Evolutionary conservation across 2,329 filamentous ascomycete species (phyloP).

Genomic region (Diaporthe destruens): DNA sequence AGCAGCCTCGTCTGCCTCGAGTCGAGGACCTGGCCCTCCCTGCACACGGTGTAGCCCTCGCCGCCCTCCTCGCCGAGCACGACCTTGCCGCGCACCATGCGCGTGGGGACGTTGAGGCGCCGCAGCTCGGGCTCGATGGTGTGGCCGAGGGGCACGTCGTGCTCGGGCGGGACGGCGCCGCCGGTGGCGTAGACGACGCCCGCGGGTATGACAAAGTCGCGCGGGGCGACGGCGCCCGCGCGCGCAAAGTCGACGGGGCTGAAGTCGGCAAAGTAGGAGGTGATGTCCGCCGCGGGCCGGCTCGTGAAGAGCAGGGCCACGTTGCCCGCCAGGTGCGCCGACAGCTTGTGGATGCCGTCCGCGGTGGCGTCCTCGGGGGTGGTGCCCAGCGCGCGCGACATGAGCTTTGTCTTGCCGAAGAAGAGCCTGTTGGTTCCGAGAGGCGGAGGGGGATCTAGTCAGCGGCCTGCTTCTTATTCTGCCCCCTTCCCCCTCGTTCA

Average conservation of each 20-base stretch:
- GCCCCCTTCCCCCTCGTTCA: background rate
- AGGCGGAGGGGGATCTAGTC: slow-evolving; percentile 7
- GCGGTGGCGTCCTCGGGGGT: slow-evolving; percentile 83
- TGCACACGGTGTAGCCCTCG: slow-evolving; percentile 81
- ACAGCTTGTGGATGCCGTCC: slow-evolving; percentile 79
- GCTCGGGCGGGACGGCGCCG: slow-evolving; percentile 81
- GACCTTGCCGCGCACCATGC: slow-evolving; percentile 89
- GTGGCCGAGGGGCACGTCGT: slow-evolving; percentile 90
- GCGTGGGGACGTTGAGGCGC: slow-evolving; percentile 89
- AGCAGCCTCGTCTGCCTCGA: slow-evolving; percentile 92
- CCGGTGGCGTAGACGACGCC: slow-evolving; percentile 86
- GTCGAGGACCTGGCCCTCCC: slow-evolving; percentile 86
- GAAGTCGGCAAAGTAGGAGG: slow-evolving; percentile 79
- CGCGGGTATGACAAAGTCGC: slow-evolving; percentile 83
- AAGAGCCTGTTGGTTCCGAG: slow-evolving; percentile 74
- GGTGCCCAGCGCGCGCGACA: slow-evolving; percentile 92
- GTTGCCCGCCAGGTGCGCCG: slow-evolving; percentile 79
- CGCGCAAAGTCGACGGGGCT: slow-evolving; percentile 89
- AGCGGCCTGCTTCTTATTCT: slow-evolving; percentile 33
- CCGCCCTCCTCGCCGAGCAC: slow-evolving; percentile 69
- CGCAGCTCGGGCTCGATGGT: slow-evolving; percentile 91
- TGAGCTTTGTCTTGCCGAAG: slow-evolving; percentile 99
- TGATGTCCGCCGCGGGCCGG: slow-evolving; percentile 75
- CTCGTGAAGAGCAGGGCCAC: slow-evolving; percentile 94
- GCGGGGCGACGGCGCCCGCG: slow-evolving; percentile 80